Evolutionary conservation across 192 early-diverging fungal genomes (phyloP).

Genomic region (Diversispora eburnea): DNA sequence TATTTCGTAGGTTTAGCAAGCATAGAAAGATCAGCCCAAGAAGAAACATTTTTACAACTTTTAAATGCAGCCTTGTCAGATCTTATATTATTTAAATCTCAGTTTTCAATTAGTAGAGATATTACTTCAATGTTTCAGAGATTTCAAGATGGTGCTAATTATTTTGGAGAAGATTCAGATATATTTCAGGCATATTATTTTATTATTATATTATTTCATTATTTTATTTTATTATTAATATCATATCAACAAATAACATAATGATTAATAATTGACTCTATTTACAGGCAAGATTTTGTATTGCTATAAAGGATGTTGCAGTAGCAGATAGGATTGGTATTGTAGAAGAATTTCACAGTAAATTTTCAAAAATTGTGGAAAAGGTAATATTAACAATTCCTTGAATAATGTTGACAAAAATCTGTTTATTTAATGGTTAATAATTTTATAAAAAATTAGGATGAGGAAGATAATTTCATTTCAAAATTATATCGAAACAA

Average conservation of each 20-base stretch:
- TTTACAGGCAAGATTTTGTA: constrained; percentile 19
- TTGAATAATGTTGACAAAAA: not conserved
- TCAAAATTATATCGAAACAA: constrained; percentile 3
- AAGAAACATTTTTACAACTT: constrained; percentile 5
- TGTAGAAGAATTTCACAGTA: constrained; percentile 5
- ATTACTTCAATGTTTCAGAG: constrained; percentile 30
- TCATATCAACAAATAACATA: not conserved
- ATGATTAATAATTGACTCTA: too few species aligned
- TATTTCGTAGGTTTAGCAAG: too few species aligned
- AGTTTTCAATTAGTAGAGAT: constrained; percentile 26
- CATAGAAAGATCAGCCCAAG: constrained; percentile 26
- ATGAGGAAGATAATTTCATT: constrained; percentile 28
- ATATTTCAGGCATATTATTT: constrained; percentile 6
- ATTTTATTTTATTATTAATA: not conserved
- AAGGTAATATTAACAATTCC: not conserved
- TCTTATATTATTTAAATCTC: constrained; percentile 8
- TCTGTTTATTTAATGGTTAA: not conserved
- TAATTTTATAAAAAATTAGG: constrained; percentile 3
- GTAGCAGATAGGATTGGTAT: constrained; percentile 1
- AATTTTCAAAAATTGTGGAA: not conserved
- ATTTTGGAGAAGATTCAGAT: not conserved
- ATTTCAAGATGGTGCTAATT: constrained; percentile 23
- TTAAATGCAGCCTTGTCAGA: constrained; percentile 11
- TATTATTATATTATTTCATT: not conserved
- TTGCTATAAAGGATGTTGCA: constrained; percentile 28